Percentiles rank a stretch among this genome's conserved stretches.
phyloP scores from a whole-genome alignment of 176 grass and related monocot genomes.

The Olyra latifolia region DNA sequence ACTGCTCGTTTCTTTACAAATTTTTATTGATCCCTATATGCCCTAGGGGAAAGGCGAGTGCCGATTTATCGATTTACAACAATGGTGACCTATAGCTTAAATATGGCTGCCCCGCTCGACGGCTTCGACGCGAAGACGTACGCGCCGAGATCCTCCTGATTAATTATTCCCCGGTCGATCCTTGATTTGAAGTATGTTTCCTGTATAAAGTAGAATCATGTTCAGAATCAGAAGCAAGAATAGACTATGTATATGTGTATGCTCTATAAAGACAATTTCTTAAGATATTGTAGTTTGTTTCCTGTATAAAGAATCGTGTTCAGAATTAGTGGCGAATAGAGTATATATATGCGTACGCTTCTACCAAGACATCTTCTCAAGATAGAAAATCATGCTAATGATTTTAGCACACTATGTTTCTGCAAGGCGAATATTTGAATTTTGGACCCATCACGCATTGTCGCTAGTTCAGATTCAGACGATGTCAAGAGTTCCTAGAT shows the following conservation, averaged over 20 bases:
- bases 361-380: neutral
- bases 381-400: neutral
- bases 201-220: constrained; percentile 22
- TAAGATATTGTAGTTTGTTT: constrained; percentile 61
- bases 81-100: constrained; percentile 52
- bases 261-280: neutral
- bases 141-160: constrained; percentile 59
- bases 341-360: neutral
- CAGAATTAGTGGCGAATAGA: neutral
- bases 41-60: neutral
- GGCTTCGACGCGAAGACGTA: constrained; percentile 94
- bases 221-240: neutral
- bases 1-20: neutral
- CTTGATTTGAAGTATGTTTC: constrained; percentile 78
- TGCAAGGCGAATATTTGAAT: neutral
- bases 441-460: neutral
- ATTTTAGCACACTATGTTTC: neutral
- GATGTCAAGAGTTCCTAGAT: neutral
- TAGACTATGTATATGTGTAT: too few species aligned
- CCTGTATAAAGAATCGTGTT: constrained; percentile 33
- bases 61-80: constrained; percentile 33
- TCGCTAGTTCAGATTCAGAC: neutral
- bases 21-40: neutral
- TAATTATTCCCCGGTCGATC: constrained; percentile 76
- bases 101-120: constrained; percentile 89